Percentiles rank a stretch among this genome's conserved stretches.
These are phyloP conservation scores for Penstemon newberryi DNA, from an alignment of 257 asterid species.

Conservation along the genomic window DNA sequence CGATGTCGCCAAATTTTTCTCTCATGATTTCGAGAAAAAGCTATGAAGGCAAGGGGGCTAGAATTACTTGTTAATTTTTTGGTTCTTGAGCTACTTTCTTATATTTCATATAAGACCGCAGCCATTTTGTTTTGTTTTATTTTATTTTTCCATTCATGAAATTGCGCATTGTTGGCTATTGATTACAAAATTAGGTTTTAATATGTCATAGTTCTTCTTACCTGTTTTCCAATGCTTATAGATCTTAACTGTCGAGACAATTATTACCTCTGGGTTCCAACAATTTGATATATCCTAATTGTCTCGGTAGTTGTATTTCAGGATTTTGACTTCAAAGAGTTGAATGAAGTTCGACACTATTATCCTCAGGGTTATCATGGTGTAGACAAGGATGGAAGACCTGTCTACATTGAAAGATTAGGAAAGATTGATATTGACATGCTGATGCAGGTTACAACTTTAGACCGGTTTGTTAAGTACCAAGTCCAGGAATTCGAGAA, in stretches of 20 bases:
- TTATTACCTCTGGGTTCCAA: not conserved
- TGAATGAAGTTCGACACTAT: constrained; percentile 41
- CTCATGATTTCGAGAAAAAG: not conserved
- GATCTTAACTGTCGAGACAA: not conserved
- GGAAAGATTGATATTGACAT: constrained; percentile 44
- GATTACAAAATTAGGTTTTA: not conserved
- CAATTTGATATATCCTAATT: constrained; percentile 20
- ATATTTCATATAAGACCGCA: constrained; percentile 8
- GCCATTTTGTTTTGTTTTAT: constrained; percentile 2
- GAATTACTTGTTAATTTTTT: not conserved
- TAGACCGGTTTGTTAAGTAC: constrained; percentile 52
- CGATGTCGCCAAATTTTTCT: not conserved
- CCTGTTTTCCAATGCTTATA: not conserved
- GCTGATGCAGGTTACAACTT: constrained; percentile 47
- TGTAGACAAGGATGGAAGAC: constrained; percentile 54
- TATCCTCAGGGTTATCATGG: constrained; percentile 62
- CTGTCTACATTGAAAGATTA: constrained; percentile 52
- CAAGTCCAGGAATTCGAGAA: constrained; percentile 54
- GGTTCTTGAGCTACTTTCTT: not conserved
- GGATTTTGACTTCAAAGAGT: constrained; percentile 53
- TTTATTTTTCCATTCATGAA: not conserved
- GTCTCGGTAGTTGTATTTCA: constrained; percentile 17
- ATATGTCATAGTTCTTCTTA: not conserved
- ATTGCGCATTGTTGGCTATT: constrained; percentile 4
- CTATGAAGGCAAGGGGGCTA: not conserved